Base-by-base conservation (phyloP, 345 rosid genomes). In the Eucalyptus camaldulensis region DNA sequence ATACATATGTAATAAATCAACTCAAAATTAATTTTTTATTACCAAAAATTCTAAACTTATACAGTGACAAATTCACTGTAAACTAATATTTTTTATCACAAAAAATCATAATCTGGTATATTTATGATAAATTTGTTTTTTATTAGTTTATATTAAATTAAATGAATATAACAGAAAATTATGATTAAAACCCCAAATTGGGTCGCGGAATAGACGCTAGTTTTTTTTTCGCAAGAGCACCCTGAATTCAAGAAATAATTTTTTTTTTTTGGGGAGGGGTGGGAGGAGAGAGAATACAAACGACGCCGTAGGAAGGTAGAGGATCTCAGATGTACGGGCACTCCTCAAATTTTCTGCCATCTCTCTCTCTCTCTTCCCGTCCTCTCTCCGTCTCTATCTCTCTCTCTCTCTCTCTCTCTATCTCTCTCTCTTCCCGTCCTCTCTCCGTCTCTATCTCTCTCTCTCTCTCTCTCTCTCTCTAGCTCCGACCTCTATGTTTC, bases 41-140 rank as follows among this genome's bases (percentile, higher is more conserved):
- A 24, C 3, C 1, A 56, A 24, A 56, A 4, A 1, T 56, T 5
- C 1, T 10, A 4, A 56, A 22, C 0, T 24, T 8, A 24, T 10
- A 56, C 2, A 4, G 0, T 22, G 13, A 56, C 29, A 56, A 56
- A 22, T 10, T 56, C 29, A 1, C 6, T 56, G 1, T 53, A 56
- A 56, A 24, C 0, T 56, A 24, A 22, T 56, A 19, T 56, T 56
- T 56, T 56, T 56, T 9, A 56, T 22, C 29, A 22, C 6, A 22
- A 56, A 22, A 54, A 56, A 56, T 24, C 1, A 9, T 56, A 24
- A 56, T 4, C 2, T 4, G 0, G 5, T 24, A 56, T 0, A 22
- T 24, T 24, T 56, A 0, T 22, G 29, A 56, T 24, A 10, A 56
- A 22, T 8, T 22, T 17, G 17, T 0, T 2, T 4, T 24, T 10